phyloP scores from a whole-genome alignment of 2,329 filamentous ascomycete genomes.

The Xylariaceae sp. region DNA sequence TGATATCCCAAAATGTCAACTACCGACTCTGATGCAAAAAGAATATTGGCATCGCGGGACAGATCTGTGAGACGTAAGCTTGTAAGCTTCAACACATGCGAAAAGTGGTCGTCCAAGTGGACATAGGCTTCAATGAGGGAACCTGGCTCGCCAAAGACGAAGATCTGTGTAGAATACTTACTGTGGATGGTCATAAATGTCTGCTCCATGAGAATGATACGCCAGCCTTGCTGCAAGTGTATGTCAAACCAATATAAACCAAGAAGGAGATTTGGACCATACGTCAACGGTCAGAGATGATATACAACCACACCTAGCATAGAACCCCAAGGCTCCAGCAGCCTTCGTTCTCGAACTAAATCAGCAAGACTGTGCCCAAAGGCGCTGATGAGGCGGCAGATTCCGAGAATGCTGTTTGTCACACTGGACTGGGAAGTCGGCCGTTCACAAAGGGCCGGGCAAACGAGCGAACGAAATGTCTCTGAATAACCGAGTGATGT shows the following conservation, averaged over 20 bases:
- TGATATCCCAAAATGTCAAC: constrained; percentile 74
- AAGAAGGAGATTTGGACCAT: constrained; percentile 30
- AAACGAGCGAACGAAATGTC: constrained; percentile 42
- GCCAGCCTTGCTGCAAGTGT: constrained; percentile 33
- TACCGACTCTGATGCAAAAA: constrained; percentile 85
- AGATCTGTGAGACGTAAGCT: constrained; percentile 62
- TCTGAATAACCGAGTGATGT: constrained; percentile 48
- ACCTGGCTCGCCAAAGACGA: neutral
- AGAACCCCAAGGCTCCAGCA: constrained; percentile 33
- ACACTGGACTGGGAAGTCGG: constrained; percentile 38
- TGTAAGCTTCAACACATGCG: constrained; percentile 23
- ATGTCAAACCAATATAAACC: constrained; percentile 33
- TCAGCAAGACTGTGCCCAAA: constrained; percentile 31
- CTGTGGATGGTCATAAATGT: constrained; percentile 94
- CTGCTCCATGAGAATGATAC: constrained; percentile 68
- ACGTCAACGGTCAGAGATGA: constrained; percentile 32
- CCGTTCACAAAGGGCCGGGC: constrained; percentile 36
- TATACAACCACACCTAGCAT: constrained; percentile 23
- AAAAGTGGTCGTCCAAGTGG: neutral
- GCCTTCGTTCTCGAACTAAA: constrained; percentile 2
- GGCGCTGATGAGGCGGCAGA: constrained; percentile 36
- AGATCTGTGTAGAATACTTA: constrained; percentile 51
- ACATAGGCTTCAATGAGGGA: neutral
- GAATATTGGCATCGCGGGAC: constrained; percentile 75
- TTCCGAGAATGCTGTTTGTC: constrained; percentile 40